phyloP scores from a whole-genome alignment of 2,329 filamentous ascomycete species.

The Nemania sp. region DNA sequence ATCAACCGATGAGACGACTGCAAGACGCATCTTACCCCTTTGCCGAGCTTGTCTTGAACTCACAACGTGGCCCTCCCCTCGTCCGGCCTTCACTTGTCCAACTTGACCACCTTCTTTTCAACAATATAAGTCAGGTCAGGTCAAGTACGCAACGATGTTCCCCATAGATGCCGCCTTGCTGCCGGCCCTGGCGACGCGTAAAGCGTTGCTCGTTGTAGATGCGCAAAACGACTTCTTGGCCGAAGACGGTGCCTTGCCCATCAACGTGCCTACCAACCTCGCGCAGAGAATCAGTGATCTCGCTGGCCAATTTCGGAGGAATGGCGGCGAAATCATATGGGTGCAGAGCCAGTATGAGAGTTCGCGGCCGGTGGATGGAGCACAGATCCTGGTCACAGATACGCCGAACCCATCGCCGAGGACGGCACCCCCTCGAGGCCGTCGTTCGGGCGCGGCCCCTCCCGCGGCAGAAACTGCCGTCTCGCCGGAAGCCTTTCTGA shows the following conservation, averaged over 20 bases:
- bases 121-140: slow-evolving; percentile 6
- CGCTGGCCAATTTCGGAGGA: slow-evolving; percentile 72
- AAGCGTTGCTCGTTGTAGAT: slow-evolving; percentile 81
- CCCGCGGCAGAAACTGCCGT: slow-evolving; percentile 30
- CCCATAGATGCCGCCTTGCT: slow-evolving; percentile 60
- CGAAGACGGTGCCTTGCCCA: slow-evolving; percentile 67
- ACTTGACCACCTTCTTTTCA: neutral
- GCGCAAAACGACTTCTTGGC: slow-evolving; percentile 89
- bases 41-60: neutral
- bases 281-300: slow-evolving; percentile 69
- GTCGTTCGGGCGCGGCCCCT: slow-evolving; percentile 35
- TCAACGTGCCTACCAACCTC: slow-evolving; percentile 67
- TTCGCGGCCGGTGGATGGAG: slow-evolving; percentile 61
- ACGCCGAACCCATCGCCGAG: slow-evolving; percentile 16
- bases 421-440: slow-evolving; percentile 29
- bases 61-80: neutral
- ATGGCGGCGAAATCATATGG: slow-evolving; percentile 79
- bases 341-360: slow-evolving; percentile 74
- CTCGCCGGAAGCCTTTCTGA: slow-evolving; percentile 47
- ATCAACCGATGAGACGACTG: neutral
- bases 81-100: neutral
- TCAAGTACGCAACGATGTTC: slow-evolving; percentile 51
- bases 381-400: slow-evolving; percentile 54
- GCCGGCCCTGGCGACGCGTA: slow-evolving; percentile 61
- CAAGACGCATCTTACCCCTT: neutral